Evolutionary conservation across 2,329 filamentous ascomycete species (phyloP).

Genomic region (Ophiostoma himal-ulmi): DNA sequence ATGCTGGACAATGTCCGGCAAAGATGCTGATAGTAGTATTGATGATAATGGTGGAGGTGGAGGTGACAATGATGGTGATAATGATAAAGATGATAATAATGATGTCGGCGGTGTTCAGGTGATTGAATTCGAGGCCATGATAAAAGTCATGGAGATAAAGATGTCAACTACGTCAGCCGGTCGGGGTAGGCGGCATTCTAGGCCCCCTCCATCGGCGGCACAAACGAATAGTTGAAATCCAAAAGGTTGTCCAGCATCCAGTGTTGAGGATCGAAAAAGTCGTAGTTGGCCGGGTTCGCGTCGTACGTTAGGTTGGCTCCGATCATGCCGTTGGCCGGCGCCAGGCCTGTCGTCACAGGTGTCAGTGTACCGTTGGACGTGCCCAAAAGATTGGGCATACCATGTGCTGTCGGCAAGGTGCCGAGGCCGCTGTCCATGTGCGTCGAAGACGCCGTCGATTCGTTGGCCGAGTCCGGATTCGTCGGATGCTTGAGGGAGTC

Average conservation of each 20-base stretch:
- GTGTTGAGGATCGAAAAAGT: constrained; percentile 87
- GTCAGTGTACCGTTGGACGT: constrained; percentile 49
- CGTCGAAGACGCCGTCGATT: constrained; percentile 64
- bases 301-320: constrained; percentile 52
- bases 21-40: not conserved
- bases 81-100: not conserved
- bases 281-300: constrained; percentile 53
- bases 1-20: not conserved
- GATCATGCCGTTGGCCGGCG: constrained; percentile 41
- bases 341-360: constrained; percentile 43
- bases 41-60: not conserved
- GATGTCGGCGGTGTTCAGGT: not conserved
- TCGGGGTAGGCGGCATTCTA: constrained; percentile 11
- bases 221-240: constrained; percentile 65
- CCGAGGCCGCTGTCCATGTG: constrained; percentile 57
- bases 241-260: constrained; percentile 88
- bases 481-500: constrained; percentile 83
- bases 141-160: not conserved
- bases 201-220: constrained; percentile 49
- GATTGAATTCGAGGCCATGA: not conserved
- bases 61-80: not conserved
- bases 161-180: not conserved
- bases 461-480: constrained; percentile 70
- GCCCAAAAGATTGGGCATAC: constrained; percentile 45
- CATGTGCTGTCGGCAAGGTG: constrained; percentile 33